A percentile compares a stretch with the other conserved stretches of the same genome.
Conservation (phyloP, 2,329 filamentous ascomycete species). For the Aspergillus oerlinghausenensis region DNA sequence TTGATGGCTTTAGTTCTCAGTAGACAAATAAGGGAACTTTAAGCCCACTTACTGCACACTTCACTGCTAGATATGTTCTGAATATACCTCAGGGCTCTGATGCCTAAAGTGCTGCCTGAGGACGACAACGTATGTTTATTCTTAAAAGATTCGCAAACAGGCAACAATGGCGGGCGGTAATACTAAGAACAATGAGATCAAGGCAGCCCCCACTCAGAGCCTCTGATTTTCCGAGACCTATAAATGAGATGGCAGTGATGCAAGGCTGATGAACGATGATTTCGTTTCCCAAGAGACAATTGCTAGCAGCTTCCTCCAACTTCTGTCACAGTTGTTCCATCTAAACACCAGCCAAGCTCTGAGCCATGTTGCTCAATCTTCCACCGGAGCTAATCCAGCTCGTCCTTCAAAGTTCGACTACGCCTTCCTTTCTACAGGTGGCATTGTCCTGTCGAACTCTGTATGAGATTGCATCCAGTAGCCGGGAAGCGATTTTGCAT, state of each 20-base stretch:
- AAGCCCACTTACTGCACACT: not conserved
- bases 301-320: not conserved
- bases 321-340: conserved; percentile 4
- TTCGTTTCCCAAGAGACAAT: not conserved
- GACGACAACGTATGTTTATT: not conserved
- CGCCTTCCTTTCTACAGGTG: conserved; percentile 35
- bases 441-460: conserved; percentile 34
- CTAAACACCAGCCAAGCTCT: not conserved
- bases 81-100: not conserved
- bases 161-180: not conserved
- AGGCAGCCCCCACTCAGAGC: not conserved
- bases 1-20: not conserved
- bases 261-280: not conserved
- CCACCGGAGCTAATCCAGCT: conserved; percentile 38
- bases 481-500: conserved; percentile 32
- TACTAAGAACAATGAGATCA: not conserved
- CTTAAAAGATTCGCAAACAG: not conserved
- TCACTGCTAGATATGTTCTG: not conserved
- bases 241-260: not conserved
- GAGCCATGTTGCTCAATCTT: conserved; percentile 30
- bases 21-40: not conserved
- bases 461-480: conserved; percentile 30
- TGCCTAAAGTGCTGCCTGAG: not conserved
- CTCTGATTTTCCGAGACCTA: not conserved
- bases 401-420: conserved; percentile 30